A percentile compares a stretch with the other conserved stretches of the same genome.
Evolutionary conservation across 345 rosid species (phyloP).

Genomic region (Sisymbrium altissimum): DNA sequence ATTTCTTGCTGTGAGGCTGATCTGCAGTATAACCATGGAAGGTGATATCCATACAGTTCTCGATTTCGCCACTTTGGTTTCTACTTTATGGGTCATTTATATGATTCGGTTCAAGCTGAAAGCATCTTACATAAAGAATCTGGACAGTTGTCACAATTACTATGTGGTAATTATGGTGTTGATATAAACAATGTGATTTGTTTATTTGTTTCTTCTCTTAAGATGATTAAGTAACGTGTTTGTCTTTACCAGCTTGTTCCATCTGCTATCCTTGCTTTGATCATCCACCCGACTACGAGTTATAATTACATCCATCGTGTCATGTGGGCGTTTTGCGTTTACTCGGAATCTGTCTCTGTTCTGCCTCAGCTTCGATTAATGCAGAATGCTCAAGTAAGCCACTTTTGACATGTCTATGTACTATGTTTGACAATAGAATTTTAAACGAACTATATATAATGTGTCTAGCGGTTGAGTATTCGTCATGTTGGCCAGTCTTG

Average conservation of each 20-base stretch:
- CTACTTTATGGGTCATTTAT: slow-evolving; percentile 70
- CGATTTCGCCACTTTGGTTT: slow-evolving; percentile 51
- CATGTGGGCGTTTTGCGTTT: slow-evolving; percentile 67
- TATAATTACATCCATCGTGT: slow-evolving; percentile 16
- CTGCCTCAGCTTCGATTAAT: slow-evolving; percentile 85
- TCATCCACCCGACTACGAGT: slow-evolving; percentile 44
- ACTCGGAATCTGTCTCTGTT: slow-evolving; percentile 69
- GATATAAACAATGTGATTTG: background rate
- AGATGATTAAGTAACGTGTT: background rate
- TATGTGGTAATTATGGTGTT: slow-evolving; percentile 42
- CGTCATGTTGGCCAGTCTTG: background rate
- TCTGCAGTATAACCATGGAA: slow-evolving; percentile 44
- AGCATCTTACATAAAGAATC: slow-evolving; percentile 55
- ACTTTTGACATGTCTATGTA: background rate
- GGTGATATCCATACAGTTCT: slow-evolving; percentile 59
- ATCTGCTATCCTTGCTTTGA: slow-evolving; percentile 44
- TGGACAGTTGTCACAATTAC: slow-evolving; percentile 55
- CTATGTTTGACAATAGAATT: background rate
- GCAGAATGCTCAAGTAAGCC: slow-evolving; percentile 74
- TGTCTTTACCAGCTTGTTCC: slow-evolving; percentile 52
- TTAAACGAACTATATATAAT: background rate
- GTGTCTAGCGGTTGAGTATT: background rate
- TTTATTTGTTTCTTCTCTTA: background rate
- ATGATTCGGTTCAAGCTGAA: slow-evolving; percentile 74
- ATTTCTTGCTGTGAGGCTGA: slow-evolving; percentile 57